Percentiles rank a stretch among this genome's conserved stretches.
Evolutionary conservation across 768 basidiomycete species (phyloP).

Genomic region (Collybia nuda): DNA sequence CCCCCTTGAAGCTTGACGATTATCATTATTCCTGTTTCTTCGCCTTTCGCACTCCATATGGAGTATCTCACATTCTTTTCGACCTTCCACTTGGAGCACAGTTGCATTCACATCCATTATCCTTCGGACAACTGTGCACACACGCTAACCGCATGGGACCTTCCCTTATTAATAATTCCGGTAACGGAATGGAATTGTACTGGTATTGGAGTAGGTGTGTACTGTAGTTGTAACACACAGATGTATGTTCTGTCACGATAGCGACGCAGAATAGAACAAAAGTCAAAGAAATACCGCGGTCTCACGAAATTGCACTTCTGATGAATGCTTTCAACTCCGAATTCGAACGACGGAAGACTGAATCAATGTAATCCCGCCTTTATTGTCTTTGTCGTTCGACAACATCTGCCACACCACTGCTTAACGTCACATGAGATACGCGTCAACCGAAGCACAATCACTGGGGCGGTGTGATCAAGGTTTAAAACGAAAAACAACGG

Average conservation of each 20-base stretch:
- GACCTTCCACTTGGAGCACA: conserved; percentile 5
- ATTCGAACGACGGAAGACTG: no score
- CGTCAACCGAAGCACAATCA: no score
- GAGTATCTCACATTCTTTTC: conserved; percentile 25
- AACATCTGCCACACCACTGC: no score
- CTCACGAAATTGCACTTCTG: no score
- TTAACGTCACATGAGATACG: no score
- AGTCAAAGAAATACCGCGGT: background rate
- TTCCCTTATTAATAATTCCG: conserved; percentile 12
- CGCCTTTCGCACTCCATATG: background rate
- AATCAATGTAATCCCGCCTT: no score
- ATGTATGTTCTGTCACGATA: background rate
- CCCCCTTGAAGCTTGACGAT: conserved; percentile 9
- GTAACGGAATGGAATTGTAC: conserved; percentile 6
- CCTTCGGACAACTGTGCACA: conserved; percentile 15
- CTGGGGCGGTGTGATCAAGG: no score
- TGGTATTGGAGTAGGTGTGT: no score
- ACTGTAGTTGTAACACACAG: background rate
- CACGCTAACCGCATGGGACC: conserved; percentile 3
- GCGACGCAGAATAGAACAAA: conserved; percentile 8
- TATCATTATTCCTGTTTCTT: conserved; percentile 17
- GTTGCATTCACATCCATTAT: conserved; percentile 5
- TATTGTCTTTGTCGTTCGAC: no score
- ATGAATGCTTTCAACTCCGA: no score
- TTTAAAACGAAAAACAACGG: no score